A percentile compares a stretch with the other conserved stretches of the same genome.
phyloP scores from a whole-genome alignment of 345 rosid genomes.

The Alliaria petiolata region DNA sequence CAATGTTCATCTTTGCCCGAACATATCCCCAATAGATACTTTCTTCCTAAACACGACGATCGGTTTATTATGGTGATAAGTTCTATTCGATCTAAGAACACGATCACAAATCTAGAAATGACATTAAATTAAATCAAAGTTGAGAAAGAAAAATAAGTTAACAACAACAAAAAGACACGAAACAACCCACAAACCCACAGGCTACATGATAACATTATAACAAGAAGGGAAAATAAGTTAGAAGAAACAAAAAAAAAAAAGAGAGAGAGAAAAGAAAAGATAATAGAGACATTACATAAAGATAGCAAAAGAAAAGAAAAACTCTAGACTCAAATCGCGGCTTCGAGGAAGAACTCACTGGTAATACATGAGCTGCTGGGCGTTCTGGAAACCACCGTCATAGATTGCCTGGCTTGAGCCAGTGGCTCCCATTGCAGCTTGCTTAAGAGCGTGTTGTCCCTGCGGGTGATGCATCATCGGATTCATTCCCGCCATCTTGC shows the following conservation, averaged over 20 bases:
- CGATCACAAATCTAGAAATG: too few relatives aligned
- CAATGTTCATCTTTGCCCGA: too few relatives aligned
- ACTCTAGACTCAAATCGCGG: conserved; percentile 3
- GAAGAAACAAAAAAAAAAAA: not conserved
- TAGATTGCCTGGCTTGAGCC: conserved; percentile 92
- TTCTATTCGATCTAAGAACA: too few relatives aligned
- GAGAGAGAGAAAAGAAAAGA: not conserved
- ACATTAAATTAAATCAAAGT: too few relatives aligned
- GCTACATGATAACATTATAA: conserved; percentile 21
- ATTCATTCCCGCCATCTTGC: conserved; percentile 61
- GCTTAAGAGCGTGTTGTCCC: conserved; percentile 75
- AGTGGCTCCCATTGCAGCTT: conserved; percentile 68
- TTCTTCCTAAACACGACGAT: too few relatives aligned
- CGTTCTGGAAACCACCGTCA: conserved; percentile 87
- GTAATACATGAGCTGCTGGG: conserved; percentile 95
- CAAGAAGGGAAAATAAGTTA: conserved; percentile 2
- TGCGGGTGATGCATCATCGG: conserved; percentile 70
- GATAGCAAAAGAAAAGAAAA: not conserved
- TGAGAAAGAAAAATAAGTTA: too few relatives aligned
- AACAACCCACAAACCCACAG: conserved; percentile 7
- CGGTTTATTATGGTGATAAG: too few relatives aligned
- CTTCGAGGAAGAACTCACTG: conserved; percentile 40
- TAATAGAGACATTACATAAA: conserved; percentile 14
- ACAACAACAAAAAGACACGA: not conserved
- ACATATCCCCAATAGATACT: too few relatives aligned